These are phyloP conservation scores for Phytopythium oedochilum DNA, from an alignment of 352 stramenopile genomes.

Conservation along the genomic window DNA sequence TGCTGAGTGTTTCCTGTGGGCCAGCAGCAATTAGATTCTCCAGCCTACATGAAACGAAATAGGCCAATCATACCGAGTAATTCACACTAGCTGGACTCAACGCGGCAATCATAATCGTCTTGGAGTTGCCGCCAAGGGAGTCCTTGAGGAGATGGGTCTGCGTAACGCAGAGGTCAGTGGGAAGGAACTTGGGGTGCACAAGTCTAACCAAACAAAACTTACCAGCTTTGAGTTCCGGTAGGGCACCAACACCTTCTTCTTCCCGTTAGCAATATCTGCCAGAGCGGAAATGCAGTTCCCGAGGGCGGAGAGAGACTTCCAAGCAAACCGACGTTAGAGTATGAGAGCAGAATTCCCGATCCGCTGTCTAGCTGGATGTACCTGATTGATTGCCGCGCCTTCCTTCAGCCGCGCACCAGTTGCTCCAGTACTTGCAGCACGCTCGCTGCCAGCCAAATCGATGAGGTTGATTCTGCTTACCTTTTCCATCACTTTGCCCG, in stretches of 20 bases:
- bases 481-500: constrained; percentile 78
- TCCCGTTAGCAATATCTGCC: constrained; percentile 80
- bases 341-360: neutral
- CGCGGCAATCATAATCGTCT: constrained; percentile 90
- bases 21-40: neutral
- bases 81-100: constrained; percentile 86
- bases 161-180: neutral
- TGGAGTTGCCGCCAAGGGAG: constrained; percentile 85
- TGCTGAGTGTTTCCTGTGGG: constrained; percentile 86
- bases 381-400: constrained; percentile 93
- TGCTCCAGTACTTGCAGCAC: constrained; percentile 86
- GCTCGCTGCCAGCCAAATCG: constrained; percentile 90
- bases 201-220: constrained; percentile 3
- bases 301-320: constrained; percentile 84
- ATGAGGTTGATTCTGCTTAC: constrained; percentile 88
- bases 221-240: constrained; percentile 93
- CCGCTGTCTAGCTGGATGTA: neutral
- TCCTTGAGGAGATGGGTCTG: constrained; percentile 84
- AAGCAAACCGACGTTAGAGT: constrained; percentile 1
- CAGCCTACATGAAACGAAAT: too few species aligned
- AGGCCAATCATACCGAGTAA: constrained; percentile 48
- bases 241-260: constrained; percentile 84
- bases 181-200: too few species aligned
- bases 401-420: constrained; percentile 88
- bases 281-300: constrained; percentile 92